A percentile compares a stretch with the other conserved stretches of the same genome.
These are phyloP conservation scores for Kitagawia praeruptora DNA, from an alignment of 129 eudicot genomes.

Conservation along the genomic window DNA sequence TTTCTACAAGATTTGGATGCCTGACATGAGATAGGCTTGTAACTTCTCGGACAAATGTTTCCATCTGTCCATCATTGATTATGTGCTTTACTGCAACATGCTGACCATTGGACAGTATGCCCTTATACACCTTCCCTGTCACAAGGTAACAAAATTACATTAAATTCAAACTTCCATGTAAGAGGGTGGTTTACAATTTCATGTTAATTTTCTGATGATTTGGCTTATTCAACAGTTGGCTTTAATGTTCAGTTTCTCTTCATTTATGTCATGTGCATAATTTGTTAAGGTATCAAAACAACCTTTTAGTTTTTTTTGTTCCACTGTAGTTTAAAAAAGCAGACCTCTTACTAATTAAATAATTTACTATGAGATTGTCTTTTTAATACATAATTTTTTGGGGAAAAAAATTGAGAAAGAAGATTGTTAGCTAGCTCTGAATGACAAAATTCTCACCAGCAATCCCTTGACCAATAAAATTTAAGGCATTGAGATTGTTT, in stretches of 20 bases:
- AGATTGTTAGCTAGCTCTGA: not conserved
- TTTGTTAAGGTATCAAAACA: not conserved
- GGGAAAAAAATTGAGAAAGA: too few relatives aligned
- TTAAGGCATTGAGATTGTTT: conserved; percentile 48
- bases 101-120: conserved; percentile 45
- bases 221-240: too few relatives aligned
- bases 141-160: conserved; percentile 1
- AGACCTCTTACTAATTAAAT: not conserved
- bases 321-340: not conserved
- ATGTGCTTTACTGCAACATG: conserved; percentile 72
- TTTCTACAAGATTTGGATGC: conserved; percentile 64
- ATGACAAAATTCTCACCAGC: conserved; percentile 40
- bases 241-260: not conserved
- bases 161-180: not conserved
- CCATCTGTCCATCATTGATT: conserved; percentile 68
- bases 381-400: not conserved
- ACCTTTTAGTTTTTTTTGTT: not conserved
- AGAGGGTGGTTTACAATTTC: not conserved
- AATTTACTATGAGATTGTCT: not conserved
- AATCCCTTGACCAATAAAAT: conserved; percentile 71
- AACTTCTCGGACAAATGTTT: conserved; percentile 65
- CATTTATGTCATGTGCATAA: not conserved
- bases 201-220: not conserved
- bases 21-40: conserved; percentile 59
- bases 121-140: conserved; percentile 76